Evolutionary conservation across 805 yeast species (phyloP).

Genomic region (Ogataea saltuana): DNA sequence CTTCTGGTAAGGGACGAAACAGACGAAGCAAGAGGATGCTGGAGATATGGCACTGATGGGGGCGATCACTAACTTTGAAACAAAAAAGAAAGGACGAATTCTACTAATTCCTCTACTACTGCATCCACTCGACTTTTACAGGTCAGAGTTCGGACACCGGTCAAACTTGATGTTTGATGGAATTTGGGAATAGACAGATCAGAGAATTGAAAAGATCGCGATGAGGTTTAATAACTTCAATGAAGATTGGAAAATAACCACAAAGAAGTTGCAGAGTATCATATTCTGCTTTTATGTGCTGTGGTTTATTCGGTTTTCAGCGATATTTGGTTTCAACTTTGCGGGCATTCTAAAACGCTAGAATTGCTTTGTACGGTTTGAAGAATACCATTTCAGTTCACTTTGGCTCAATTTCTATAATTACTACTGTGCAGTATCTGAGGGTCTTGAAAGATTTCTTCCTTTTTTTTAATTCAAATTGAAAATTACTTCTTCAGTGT

Average conservation of each 20-base stretch:
- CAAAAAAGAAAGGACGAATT: slow-evolving; percentile 7
- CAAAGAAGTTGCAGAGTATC: neutral
- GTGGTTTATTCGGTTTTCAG: neutral
- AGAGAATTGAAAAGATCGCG: slow-evolving; percentile 4
- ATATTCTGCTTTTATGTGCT: neutral
- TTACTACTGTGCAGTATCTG: slow-evolving; percentile 11
- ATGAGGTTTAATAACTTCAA: too few species aligned
- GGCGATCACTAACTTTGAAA: slow-evolving; percentile 5
- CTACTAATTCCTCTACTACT: slow-evolving; percentile 10
- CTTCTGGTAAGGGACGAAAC: neutral
- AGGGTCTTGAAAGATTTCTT: slow-evolving; percentile 5
- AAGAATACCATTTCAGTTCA: slow-evolving; percentile 6
- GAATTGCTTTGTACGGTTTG: neutral
- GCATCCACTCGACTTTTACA: slow-evolving; percentile 3
- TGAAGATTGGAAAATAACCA: neutral
- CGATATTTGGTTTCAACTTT: neutral
- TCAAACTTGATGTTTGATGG: neutral
- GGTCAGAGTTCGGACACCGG: neutral
- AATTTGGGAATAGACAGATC: slow-evolving; percentile 4
- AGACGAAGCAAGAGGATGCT: too few species aligned
- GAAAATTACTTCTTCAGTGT: slow-evolving; percentile 7
- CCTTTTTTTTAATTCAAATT: slow-evolving; percentile 7
- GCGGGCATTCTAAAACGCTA: slow-evolving; percentile 3
- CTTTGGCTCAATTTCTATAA: slow-evolving; percentile 5
- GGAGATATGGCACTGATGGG: slow-evolving; percentile 7